Evolutionary conservation across 2,329 filamentous ascomycete genomes (phyloP), one percentile per base, ranked within the genome.

Genomic region (Didymosphaeria variabile): DNA sequence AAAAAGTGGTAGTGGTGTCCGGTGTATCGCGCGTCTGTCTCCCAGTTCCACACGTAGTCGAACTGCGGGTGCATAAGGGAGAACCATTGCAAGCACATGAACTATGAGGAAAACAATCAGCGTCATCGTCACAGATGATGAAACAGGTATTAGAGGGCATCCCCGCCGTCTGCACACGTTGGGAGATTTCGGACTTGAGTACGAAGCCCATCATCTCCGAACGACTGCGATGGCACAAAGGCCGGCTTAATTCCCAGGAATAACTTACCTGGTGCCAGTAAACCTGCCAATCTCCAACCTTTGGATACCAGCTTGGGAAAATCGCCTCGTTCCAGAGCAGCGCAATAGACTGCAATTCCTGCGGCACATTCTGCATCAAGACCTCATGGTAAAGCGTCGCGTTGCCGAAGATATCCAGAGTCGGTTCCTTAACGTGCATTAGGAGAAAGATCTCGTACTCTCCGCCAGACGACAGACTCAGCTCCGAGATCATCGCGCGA

Each of bases 1-100:
- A 93, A 86, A 66, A 94, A 87, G 68, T 94, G 90, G 77, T 94
- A 94, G 79, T 93, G 89, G 65, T 95, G 91, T 9, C 92, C 92
- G 0, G 89, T 92, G 72, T 91, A 90, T 51, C 92, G 86, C 34
- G 90, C 88, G 72, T 95, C 91, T 79, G 93, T 91, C 74, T 95
- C 92, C 91, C 91, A 94, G 75, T 94, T 94, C 91, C 92, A 83
- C 67, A 93, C 84, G 69, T 87, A 93, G 67, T 94, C 90, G 66
- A 91, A 95, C 69, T 94, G 88, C 0, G 91, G 91, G 69, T 93
- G 89, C 53, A 90, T 89, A 70, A 90, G 85, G 60, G 87, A 87
- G 72, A 94, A 93, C 78, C 89, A 90, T 73, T 93, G 91, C 2
- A 93, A 84, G 6, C 90, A 89, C 67, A 92, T 84, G 82, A 89